Conservation (phyloP, 2,329 filamentous ascomycete species). For the Neurospora sp. region DNA sequence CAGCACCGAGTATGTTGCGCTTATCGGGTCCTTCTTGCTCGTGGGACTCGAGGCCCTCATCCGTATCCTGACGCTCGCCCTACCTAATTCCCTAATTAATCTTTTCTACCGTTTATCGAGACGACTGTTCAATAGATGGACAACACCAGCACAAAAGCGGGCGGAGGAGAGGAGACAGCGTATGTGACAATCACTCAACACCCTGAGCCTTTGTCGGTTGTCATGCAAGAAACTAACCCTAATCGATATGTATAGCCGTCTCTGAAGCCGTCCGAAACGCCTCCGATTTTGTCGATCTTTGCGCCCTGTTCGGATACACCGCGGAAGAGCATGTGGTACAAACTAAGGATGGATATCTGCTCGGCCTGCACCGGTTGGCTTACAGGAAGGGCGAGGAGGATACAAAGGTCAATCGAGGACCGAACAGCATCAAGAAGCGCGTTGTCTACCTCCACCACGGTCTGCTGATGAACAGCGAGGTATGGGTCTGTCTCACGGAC, state of each 20-base stretch:
- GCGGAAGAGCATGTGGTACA: constrained; percentile 95
- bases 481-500: constrained; percentile 91
- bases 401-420: constrained; percentile 64
- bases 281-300: constrained; percentile 90
- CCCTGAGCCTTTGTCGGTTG: background rate
- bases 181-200: constrained; percentile 22
- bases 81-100: constrained; percentile 75
- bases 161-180: constrained; percentile 59
- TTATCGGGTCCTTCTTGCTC: constrained; percentile 74
- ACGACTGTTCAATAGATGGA: constrained; percentile 69
- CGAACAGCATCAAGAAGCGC: constrained; percentile 62
- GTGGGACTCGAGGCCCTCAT: constrained; percentile 76
- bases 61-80: constrained; percentile 74
- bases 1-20: constrained; percentile 78
- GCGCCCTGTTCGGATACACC: constrained; percentile 80
- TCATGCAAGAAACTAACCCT: constrained; percentile 40
- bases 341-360: constrained; percentile 85
- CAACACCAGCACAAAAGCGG: constrained; percentile 58
- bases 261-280: constrained; percentile 75
- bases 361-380: constrained; percentile 80
- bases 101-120: constrained; percentile 78
- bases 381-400: constrained; percentile 76
- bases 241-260: constrained; percentile 37
- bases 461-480: constrained; percentile 96
- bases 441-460: constrained; percentile 94